Evolutionary conservation across 2,329 filamentous ascomycete species (phyloP), one percentile per base, ranked within the genome.

Genomic region (Aspergillus arachidicola): DNA sequence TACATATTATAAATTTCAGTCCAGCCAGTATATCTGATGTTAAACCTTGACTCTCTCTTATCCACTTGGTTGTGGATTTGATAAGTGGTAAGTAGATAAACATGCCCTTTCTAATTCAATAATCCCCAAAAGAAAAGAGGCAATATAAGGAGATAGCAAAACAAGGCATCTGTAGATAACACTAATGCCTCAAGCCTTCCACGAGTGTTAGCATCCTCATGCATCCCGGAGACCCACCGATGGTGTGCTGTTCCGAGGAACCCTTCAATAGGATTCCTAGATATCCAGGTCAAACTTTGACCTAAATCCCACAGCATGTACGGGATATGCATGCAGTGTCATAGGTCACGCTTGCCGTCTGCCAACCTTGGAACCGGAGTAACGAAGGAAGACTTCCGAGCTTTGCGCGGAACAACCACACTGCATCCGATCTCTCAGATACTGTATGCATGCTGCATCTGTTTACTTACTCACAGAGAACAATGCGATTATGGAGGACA

Each of bases 191-290:
- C 23, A 26, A 46, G 28, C 19, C 54, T 30, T 58, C 62, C 62
- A 66, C 62, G 62, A 66, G 62, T 46, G 28, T 55, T 57, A 61
- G 53, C 58, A 61, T 59, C 36, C 48, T 36, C 48, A 58, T 59
- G 59, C 63, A 62, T 60, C 41, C 30, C 28, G 36, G 57, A 36
- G 46, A 62, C 57, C 58, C 34, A 60, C 26, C 34, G 46, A 50
- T 48, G 38, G 34, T 58, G 34, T 53, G 58, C 34, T 55, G 58
- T 54, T 51, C 43, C 28, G 28, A 57, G 10, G 26, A n/a, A 51
- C 23, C 28, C 32, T 57, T 45, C 51, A 55, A 55, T 55, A 21
- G 51, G 34, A 55, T 21, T 19, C 32, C 26, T n/a, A 55, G 19
- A 55, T 21, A 11, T 12, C 14, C 14, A 55, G 32, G 26, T 21